Evolutionary conservation across 176 grass and related monocot genomes (phyloP).

Genomic region (Cenchrus americanus): DNA sequence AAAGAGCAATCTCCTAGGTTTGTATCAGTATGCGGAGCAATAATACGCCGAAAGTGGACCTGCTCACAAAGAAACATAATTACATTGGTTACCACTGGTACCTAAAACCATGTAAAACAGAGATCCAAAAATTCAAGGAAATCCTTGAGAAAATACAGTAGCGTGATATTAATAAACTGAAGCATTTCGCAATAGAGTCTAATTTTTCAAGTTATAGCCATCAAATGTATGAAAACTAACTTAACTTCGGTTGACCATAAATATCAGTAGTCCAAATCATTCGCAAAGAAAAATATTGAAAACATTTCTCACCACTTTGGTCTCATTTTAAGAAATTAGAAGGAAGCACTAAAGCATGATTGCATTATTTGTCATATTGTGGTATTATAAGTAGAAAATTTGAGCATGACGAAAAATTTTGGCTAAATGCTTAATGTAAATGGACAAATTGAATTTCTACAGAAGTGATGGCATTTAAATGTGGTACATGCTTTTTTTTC

Average conservation of each 20-base stretch:
- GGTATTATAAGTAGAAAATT: conserved; percentile 9
- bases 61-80: conserved; percentile 47
- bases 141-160: not conserved
- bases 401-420: not conserved
- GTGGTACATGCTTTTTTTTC: not conserved
- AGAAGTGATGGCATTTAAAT: not conserved
- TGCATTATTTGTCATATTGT: conserved; percentile 6
- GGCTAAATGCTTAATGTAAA: not conserved
- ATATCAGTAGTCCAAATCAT: conserved; percentile 23
- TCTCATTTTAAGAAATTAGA: conserved; percentile 12
- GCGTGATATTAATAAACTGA: not conserved
- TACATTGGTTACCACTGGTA: conserved; percentile 26
- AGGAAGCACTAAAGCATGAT: not conserved
- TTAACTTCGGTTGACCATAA: not conserved
- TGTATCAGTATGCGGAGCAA: conserved; percentile 99
- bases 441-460: conserved; percentile 29
- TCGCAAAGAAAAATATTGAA: conserved; percentile 1
- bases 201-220: conserved; percentile 15
- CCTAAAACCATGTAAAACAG: not conserved
- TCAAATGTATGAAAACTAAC: not conserved
- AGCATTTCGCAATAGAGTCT: not conserved
- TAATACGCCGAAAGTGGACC: conserved; percentile 99
- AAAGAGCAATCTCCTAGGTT: conserved; percentile 99
- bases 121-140: conserved; percentile 12
- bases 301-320: not conserved